Conservation (phyloP, 192 early-diverging fungal species). For the Dimargaris verticillata region DNA sequence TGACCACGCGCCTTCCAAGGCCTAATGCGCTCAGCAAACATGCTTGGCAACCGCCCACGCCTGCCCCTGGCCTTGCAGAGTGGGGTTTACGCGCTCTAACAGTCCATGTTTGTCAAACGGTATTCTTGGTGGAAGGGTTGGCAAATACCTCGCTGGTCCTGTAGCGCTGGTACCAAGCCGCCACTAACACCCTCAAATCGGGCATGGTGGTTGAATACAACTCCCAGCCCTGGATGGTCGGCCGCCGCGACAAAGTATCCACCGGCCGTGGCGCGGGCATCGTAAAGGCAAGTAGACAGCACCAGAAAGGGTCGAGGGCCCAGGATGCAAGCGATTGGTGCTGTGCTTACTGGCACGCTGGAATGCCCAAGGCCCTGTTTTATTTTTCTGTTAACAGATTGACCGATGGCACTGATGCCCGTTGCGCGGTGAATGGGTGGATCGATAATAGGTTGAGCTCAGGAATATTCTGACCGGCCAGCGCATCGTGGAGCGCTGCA, state of each 20-base stretch:
- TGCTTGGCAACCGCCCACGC: no score
- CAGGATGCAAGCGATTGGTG: background rate
- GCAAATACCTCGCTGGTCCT: no score
- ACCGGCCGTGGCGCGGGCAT: constrained; percentile 51
- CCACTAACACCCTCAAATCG: constrained; percentile 30
- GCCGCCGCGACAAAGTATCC: constrained; percentile 41
- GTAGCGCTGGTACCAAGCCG: background rate
- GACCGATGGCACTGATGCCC: constrained; percentile 12
- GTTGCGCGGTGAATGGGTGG: background rate
- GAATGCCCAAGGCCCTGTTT: background rate
- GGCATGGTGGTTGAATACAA: constrained; percentile 55
- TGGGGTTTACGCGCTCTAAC: no score
- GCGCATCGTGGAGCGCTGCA: constrained; percentile 49
- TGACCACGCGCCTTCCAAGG: no score
- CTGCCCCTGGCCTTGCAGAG: no score
- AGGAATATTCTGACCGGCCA: constrained; percentile 42
- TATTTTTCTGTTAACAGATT: background rate
- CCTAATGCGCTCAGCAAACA: no score
- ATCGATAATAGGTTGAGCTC: constrained; percentile 39
- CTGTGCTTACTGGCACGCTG: background rate
- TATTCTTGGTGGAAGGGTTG: no score
- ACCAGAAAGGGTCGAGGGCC: background rate
- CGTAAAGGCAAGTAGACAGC: constrained; percentile 25
- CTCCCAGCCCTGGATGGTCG: constrained; percentile 46
- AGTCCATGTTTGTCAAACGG: no score